Evolutionary conservation across 2,329 filamentous ascomycete genomes (phyloP).

Genomic region (Ascochyta pisi): DNA sequence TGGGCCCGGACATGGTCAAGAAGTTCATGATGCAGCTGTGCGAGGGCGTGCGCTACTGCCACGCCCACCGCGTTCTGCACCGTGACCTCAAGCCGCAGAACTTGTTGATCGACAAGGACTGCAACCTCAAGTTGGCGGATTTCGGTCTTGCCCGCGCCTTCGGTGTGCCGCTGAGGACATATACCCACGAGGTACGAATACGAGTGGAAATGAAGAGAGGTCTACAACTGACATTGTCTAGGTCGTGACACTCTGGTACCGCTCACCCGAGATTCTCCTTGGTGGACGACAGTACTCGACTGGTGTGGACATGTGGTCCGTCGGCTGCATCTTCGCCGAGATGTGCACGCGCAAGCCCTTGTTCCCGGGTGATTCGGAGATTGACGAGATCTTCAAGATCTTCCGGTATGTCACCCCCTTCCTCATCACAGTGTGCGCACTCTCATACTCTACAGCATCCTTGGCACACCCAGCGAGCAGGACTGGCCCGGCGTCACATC

Average conservation of each 20-base stretch:
- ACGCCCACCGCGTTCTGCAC: conserved; percentile 85
- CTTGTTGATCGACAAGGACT: conserved; percentile 82
- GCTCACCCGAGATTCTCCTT: conserved; percentile 86
- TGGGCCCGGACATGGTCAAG: conserved; percentile 83
- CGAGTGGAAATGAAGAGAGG: not conserved
- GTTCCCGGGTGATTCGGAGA: conserved; percentile 91
- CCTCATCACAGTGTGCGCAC: not conserved
- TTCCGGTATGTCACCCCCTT: conserved; percentile 70
- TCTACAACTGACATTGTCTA: conserved; percentile 39
- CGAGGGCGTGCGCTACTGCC: conserved; percentile 85
- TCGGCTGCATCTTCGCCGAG: conserved; percentile 93
- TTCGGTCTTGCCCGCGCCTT: conserved; percentile 90
- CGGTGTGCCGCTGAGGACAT: conserved; percentile 87
- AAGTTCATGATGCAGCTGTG: conserved; percentile 92
- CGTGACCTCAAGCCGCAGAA: conserved; percentile 92
- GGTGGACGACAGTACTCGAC: conserved; percentile 92
- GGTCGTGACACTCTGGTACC: conserved; percentile 94
- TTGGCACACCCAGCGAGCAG: conserved; percentile 83
- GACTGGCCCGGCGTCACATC: conserved; percentile 92
- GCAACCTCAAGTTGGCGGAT: conserved; percentile 89
- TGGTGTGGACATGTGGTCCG: conserved; percentile 95
- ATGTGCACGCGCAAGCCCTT: conserved; percentile 95
- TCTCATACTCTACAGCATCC: conserved; percentile 51
- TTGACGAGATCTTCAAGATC: conserved; percentile 94
- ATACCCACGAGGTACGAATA: conserved; percentile 78